Percentiles rank a stretch among this genome's conserved stretches.
Evolutionary conservation across 352 stramenopile species (phyloP).

Genomic region (Globisporangium parvum): DNA sequence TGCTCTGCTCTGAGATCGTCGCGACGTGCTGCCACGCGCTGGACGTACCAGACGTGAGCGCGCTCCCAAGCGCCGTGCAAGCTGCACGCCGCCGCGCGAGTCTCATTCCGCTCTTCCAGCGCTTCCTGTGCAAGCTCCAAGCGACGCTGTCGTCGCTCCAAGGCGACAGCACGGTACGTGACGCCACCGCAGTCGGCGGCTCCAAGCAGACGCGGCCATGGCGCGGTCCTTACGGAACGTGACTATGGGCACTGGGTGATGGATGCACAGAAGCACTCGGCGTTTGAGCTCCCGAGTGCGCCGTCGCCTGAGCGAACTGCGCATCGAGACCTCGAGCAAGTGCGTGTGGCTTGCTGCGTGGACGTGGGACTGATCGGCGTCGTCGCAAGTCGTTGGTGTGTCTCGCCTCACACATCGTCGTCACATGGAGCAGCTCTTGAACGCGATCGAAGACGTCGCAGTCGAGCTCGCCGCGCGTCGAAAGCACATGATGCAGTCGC

Average conservation of each 20-base stretch:
- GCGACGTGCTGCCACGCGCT: constrained; percentile 23
- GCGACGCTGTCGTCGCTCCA: neutral
- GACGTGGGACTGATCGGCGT: neutral
- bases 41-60: constrained; percentile 13
- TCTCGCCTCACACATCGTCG: too few relatives aligned
- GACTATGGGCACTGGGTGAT: neutral
- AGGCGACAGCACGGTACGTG: neutral
- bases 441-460: neutral
- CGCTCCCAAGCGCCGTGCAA: constrained; percentile 12
- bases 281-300: constrained; percentile 3
- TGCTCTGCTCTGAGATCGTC: constrained; percentile 29
- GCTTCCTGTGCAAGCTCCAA: constrained; percentile 10
- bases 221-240: too few relatives aligned
- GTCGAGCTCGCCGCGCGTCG: constrained; percentile 8
- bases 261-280: neutral
- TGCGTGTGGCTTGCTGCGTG: neutral
- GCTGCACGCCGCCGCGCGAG: neutral
- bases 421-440: neutral
- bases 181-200: too few relatives aligned
- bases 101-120: constrained; percentile 4
- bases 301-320: neutral
- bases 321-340: constrained; percentile 3
- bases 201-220: too few relatives aligned
- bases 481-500: constrained; percentile 7
- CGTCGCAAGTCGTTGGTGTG: too few relatives aligned